Base-by-base conservation (phyloP, 2,329 filamentous ascomycete species). In the Xylariomycetidae sp. region DNA sequence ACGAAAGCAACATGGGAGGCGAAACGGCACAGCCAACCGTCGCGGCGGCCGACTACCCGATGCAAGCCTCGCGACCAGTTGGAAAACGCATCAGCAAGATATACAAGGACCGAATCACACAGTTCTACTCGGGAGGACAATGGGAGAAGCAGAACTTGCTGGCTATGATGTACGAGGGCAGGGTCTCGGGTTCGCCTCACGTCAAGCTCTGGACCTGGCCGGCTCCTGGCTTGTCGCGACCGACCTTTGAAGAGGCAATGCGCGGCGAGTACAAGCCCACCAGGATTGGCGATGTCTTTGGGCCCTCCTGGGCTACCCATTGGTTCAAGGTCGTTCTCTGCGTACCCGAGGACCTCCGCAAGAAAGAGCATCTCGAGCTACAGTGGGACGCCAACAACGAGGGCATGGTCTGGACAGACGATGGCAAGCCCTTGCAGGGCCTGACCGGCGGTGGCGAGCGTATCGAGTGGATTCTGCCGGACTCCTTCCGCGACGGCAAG, bases 371-470 rank as follows among this genome's bases (percentile, higher is more conserved):
- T 29, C 71, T 98, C n/a, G 89, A 96, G 61, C 79, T 96, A 37
- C 88, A 95, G 52, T 98, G 92, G 90, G 90, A 98, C 62, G 82
- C 84, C 23, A 83, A 86, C 64, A 94, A 88, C 48, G 92, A 98
- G 63, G 92, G 85, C n/a, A 66, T 96, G 60, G 77, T 98, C 27
- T 98, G 89, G 87, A 85, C 82, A 0, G 79, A 90, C 39, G 77
- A 94, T 42, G 92, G 92, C n/a, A 76, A 84, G 39, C 87, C 89
- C 3, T 68, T 95, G 19, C 92, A 98, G 60, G 92, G 92, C 10
- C 65, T 98, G 49, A 95, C 89, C 1, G 92, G 92, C 13, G 82
- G 83, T 35, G 86, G 85, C 25, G 92, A 98, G 53, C 76, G 92
- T 34, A 74, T 81, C 12, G 88, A 96, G 61, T 98, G 90, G 89